Evolutionary conservation across 176 grass and related monocot species (phyloP).

Genomic region (Hsuehochloa calcarea): DNA sequence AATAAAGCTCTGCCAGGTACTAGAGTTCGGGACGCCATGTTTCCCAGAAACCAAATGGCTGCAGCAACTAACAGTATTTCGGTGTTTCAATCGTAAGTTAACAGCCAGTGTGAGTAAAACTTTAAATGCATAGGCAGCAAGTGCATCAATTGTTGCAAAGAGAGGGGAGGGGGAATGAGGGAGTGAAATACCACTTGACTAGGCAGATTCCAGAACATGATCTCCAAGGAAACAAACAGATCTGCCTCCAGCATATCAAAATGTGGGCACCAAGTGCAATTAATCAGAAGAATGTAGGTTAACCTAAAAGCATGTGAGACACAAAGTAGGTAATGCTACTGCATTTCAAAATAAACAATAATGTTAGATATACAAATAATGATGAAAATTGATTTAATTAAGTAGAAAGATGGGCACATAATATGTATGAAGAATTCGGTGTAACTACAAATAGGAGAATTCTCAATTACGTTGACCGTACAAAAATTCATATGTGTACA

Average conservation of each 20-base stretch:
- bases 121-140: neutral
- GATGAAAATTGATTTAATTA: neutral
- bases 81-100: neutral
- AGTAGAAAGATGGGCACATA: neutral
- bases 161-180: too few species aligned
- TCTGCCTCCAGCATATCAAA: neutral
- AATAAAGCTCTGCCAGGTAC: neutral
- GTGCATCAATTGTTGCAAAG: neutral
- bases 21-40: neutral
- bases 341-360: neutral
- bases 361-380: neutral
- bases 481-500: constrained; percentile 39
- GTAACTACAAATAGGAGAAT: constrained; percentile 2
- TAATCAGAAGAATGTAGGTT: neutral
- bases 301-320: neutral
- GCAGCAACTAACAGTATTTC: neutral
- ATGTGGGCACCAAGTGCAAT: neutral
- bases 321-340: neutral
- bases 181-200: neutral
- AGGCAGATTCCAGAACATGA: neutral
- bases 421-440: neutral
- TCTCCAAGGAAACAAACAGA: neutral
- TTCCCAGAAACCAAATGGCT: constrained; percentile 4
- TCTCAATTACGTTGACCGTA: neutral
- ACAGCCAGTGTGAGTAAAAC: neutral